These are phyloP conservation scores for Gloeophyllum trabeum DNA, from an alignment of 768 basidiomycete species.

Conservation along the genomic window DNA sequence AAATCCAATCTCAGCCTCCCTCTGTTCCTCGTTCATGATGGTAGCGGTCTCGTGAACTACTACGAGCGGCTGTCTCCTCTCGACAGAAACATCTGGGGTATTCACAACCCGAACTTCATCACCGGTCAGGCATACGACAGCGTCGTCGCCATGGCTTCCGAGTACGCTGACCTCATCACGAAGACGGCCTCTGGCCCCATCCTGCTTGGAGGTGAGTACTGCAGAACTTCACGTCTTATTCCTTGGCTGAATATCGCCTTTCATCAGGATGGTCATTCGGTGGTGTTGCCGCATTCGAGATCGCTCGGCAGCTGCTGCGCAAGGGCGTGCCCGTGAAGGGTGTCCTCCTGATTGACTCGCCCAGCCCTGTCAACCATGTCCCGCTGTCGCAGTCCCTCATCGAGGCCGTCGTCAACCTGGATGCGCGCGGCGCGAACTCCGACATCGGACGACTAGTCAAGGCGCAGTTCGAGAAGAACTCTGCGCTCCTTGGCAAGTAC, in stretches of 20 bases:
- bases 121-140: constrained; percentile 33
- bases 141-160: constrained; percentile 37
- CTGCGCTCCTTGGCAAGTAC: constrained; percentile 36
- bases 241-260: not conserved
- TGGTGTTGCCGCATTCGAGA: constrained; percentile 60
- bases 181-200: constrained; percentile 25
- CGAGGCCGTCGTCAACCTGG: constrained; percentile 27
- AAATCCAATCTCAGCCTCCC: constrained; percentile 18
- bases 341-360: constrained; percentile 57
- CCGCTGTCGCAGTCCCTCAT: constrained; percentile 44
- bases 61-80: constrained; percentile 35
- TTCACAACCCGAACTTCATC: constrained; percentile 44
- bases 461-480: constrained; percentile 37
- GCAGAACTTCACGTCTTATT: too few relatives aligned
- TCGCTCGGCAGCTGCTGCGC: constrained; percentile 37
- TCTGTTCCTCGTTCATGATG: constrained; percentile 64
- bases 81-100: constrained; percentile 45
- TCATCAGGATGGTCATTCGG: constrained; percentile 69
- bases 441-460: constrained; percentile 25
- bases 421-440: constrained; percentile 15
- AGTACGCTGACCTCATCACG: constrained; percentile 20
- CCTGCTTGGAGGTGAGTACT: constrained; percentile 44
- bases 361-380: constrained; percentile 39
- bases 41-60: constrained; percentile 49
- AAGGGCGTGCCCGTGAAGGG: constrained; percentile 37